Evolutionary conservation across 2,329 filamentous ascomycete species (phyloP), one percentile per base, ranked within the genome.

Genomic region (Verticillium klebahnii): DNA sequence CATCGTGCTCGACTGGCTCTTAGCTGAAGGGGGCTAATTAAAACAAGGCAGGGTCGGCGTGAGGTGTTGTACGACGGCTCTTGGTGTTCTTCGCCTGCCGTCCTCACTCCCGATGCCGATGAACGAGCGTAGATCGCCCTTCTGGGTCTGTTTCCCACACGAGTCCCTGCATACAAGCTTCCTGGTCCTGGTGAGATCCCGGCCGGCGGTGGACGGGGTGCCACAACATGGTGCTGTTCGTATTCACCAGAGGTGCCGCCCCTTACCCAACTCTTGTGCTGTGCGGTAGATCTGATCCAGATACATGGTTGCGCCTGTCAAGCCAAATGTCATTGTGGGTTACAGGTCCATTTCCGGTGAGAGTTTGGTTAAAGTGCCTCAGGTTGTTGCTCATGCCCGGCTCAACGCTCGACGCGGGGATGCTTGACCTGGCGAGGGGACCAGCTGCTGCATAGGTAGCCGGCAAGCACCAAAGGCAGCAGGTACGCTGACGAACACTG

Each of bases 131-230:
- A 14, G 45, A 50, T 50, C 45, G 8, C n/a, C 12, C 2, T 7
- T 17, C 17, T 40, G 19, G 37, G 14, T 12, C 1, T 15, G 14
- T 6, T 40, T 40, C 17, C 37, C 37, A 40, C 37, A n/a, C 12
- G n/a, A 50, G 45, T 50, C 45, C 9, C n/a, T 23, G 45, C 19
- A 50, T 50, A 23, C 45, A 50, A 23, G 8, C 11, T 5, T 50
- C 3, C 45, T 78, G 15, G 81, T 82, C 79, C 82, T 82, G 29
- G 83, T 80, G 59, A 88, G 85, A 66, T 88, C 39, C 82, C 85
- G 40, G 87, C 79, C 1, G 83, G 85, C 2, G 88, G 74, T 67
- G 85, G 86, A 62, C 88, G 85, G 54, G 88, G 74, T 2, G 85
- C 75, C 59, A 86, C 19, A 12, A 8, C n/a, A n/a, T 50, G 8